Conservation (phyloP, 140 eudicot species). For the Flaveria floridana region DNA sequence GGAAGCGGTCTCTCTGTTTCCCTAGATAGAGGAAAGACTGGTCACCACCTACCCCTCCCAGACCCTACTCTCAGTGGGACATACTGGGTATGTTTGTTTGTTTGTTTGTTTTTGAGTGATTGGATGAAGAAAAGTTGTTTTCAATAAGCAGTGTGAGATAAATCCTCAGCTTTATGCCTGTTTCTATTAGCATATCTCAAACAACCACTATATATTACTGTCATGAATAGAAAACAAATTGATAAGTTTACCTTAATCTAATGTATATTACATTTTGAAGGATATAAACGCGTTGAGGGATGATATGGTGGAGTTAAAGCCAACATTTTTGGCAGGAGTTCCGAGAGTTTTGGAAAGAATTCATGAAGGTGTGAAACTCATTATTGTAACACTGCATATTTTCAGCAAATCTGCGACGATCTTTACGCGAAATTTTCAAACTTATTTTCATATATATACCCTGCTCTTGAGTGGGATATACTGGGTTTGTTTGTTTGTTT, state of each 20-base stretch:
- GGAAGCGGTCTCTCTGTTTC: too few species aligned
- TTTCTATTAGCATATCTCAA: neutral
- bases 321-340: constrained; percentile 92
- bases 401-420: neutral
- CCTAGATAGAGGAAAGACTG: too few species aligned
- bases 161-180: neutral
- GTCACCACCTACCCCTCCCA: too few species aligned
- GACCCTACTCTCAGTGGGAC: too few species aligned
- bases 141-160: neutral
- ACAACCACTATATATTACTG: neutral
- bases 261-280: constrained; percentile 36
- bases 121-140: constrained; percentile 1
- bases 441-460: neutral
- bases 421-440: neutral
- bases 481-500: too few species aligned
- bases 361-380: constrained; percentile 59
- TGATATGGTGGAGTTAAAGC: constrained; percentile 82
- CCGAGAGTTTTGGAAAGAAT: constrained; percentile 88
- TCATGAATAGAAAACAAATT: neutral
- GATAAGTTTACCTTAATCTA: neutral
- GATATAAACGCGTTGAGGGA: constrained; percentile 66
- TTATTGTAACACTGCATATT: neutral
- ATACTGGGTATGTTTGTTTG: too few species aligned
- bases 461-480: too few species aligned
- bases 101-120: neutral